Evolutionary conservation across 2,329 filamentous ascomycete species (phyloP).

Genomic region (Thermothelomyces thermophilus): DNA sequence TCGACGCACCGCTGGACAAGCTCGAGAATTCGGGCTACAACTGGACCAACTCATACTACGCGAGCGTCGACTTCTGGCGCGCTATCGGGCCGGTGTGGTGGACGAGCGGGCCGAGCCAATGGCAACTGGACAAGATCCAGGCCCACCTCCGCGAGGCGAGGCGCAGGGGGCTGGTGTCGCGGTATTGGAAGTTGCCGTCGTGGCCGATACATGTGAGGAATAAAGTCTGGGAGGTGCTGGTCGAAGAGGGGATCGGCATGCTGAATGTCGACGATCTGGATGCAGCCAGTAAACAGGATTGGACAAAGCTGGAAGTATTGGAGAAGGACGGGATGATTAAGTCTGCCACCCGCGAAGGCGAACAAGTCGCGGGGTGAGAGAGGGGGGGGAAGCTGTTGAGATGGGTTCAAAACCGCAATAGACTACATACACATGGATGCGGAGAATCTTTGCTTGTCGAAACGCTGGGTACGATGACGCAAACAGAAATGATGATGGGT

Average conservation of each 20-base stretch:
- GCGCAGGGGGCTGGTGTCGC: conserved; percentile 44
- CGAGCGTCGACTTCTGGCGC: conserved; percentile 50
- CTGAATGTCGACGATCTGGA: conserved; percentile 56
- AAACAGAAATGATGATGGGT: neutral
- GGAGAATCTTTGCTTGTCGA: too few species aligned
- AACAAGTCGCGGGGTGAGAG: too few species aligned
- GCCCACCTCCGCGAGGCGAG: conserved; percentile 46
- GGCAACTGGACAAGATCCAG: conserved; percentile 39
- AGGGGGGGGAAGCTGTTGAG: too few species aligned
- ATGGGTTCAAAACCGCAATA: too few species aligned
- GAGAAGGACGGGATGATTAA: neutral
- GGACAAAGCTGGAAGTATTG: conserved; percentile 26
- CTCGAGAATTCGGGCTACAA: conserved; percentile 36
- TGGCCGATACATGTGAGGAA: conserved; percentile 52
- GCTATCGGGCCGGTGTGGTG: conserved; percentile 47
- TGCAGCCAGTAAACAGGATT: conserved; percentile 37
- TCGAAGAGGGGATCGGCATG: conserved; percentile 52
- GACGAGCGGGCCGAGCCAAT: conserved; percentile 34
- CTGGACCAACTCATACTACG: conserved; percentile 57
- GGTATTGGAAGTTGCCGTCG: conserved; percentile 55
- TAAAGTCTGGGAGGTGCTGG: conserved; percentile 48
- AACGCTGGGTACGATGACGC: neutral
- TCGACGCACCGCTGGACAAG: conserved; percentile 55
- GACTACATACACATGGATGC: too few species aligned
- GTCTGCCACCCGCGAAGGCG: too few species aligned